Evolutionary conservation across 345 rosid genomes (phyloP).

Genomic region (Turnera subulata): DNA sequence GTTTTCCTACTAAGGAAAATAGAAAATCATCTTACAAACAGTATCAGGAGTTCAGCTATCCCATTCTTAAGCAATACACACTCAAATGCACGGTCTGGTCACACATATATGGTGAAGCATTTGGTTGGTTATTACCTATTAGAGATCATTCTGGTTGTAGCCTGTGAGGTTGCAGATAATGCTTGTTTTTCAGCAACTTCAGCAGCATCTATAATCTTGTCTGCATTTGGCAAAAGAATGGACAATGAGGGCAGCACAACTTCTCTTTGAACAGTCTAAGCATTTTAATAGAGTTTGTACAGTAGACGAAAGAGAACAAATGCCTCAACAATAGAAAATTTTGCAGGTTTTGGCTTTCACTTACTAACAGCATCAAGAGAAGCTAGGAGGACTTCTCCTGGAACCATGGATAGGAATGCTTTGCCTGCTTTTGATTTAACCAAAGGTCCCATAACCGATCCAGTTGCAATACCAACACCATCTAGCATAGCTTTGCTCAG

Average conservation of each 20-base stretch:
- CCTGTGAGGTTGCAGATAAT: conserved; percentile 59
- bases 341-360: too few relatives aligned
- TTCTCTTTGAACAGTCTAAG: neutral
- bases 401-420: conserved; percentile 67
- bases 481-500: conserved; percentile 71
- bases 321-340: too few relatives aligned
- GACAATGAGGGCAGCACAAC: neutral
- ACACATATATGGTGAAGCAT: too few relatives aligned
- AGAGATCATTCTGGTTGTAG: conserved; percentile 60
- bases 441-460: conserved; percentile 66
- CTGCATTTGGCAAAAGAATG: conserved; percentile 31
- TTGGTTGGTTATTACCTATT: conserved; percentile 32
- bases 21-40: too few relatives aligned
- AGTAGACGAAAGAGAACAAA: too few relatives aligned
- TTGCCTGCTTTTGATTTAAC: conserved; percentile 72
- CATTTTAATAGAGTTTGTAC: too few relatives aligned
- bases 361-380: conserved; percentile 88
- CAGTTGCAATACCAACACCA: conserved; percentile 59
- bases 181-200: conserved; percentile 90
- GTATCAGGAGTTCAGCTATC: too few relatives aligned
- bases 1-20: too few relatives aligned
- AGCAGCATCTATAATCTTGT: conserved; percentile 72
- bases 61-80: too few relatives aligned
- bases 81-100: too few relatives aligned
- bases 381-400: conserved; percentile 83